These are phyloP conservation scores for Rutidosis leptorrhynchoides DNA, from an alignment of 129 eudicot species.

Conservation along the genomic window DNA sequence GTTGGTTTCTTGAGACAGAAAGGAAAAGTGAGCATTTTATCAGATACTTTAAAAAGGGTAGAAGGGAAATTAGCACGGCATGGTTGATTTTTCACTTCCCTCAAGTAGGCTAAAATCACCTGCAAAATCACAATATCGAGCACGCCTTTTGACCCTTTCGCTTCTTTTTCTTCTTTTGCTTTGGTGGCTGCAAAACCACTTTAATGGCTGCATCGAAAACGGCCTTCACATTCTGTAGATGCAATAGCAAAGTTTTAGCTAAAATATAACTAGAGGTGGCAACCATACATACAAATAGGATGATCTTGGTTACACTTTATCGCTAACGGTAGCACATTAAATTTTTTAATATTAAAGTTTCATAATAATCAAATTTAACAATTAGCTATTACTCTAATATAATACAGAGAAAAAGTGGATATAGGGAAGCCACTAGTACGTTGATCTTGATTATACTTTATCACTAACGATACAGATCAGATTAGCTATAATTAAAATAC, in stretches of 20 bases:
- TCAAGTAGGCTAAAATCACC: conserved; percentile 3
- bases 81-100: conserved; percentile 14
- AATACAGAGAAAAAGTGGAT: too few species aligned
- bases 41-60: conserved; percentile 28
- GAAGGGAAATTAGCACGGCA: conserved; percentile 31
- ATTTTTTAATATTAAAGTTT: too few species aligned
- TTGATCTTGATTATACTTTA: too few species aligned
- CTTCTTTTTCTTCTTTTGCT: conserved; percentile 92
- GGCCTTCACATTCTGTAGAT: conserved; percentile 82
- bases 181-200: conserved; percentile 93
- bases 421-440: too few species aligned
- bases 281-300: neutral
- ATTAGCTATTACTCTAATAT: too few species aligned
- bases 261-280: neutral
- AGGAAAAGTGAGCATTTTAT: conserved; percentile 33
- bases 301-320: neutral
- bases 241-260: conserved; percentile 5
- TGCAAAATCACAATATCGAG: conserved; percentile 40
- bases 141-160: conserved; percentile 81
- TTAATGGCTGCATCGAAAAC: conserved; percentile 93
- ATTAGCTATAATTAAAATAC: too few species aligned
- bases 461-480: too few species aligned
- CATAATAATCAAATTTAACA: too few species aligned
- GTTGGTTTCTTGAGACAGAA: conserved; percentile 33
- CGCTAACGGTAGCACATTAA: neutral